Percentiles rank a stretch among this genome's conserved stretches.
Evolutionary conservation across 768 basidiomycete species (phyloP).

Genomic region (Phaeotremella skinneri): DNA sequence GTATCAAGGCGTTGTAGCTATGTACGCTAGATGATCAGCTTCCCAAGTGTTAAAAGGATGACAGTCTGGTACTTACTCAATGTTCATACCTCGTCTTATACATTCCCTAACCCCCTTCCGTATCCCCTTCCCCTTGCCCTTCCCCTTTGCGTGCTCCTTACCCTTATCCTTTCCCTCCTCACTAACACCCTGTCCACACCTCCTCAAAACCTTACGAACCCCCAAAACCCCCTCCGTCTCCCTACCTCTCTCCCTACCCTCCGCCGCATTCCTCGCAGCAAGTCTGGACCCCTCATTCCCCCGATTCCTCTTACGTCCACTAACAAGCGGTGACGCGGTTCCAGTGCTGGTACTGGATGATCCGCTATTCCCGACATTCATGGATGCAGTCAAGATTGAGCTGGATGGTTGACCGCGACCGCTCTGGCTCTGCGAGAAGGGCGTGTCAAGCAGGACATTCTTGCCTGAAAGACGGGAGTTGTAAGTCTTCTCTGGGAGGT

Average conservation of each 20-base stretch:
- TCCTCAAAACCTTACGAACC: slow-evolving; percentile 27
- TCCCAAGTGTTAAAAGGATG: not conserved
- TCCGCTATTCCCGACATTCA: not conserved
- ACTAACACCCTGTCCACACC: slow-evolving; percentile 15
- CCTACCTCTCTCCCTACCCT: slow-evolving; percentile 8
- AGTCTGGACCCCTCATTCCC: slow-evolving; percentile 21
- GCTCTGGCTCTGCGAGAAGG: not conserved
- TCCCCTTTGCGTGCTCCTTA: no score
- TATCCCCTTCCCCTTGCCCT: slow-evolving; percentile 5
- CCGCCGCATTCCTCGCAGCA: slow-evolving; percentile 13
- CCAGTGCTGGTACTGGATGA: not conserved
- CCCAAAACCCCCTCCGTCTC: slow-evolving; percentile 20
- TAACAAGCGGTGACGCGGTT: slow-evolving; percentile 20
- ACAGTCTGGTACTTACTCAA: slow-evolving; percentile 16
- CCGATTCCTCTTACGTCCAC: slow-evolving; percentile 33
- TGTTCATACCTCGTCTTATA: slow-evolving; percentile 17
- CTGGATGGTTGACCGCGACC: not conserved
- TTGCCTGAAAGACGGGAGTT: slow-evolving; percentile 36
- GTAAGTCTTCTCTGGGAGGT: slow-evolving; percentile 28
- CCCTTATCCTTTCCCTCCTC: not conserved
- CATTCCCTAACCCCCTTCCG: slow-evolving; percentile 5
- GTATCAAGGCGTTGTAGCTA: slow-evolving; percentile 39
- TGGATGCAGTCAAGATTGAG: slow-evolving; percentile 1
- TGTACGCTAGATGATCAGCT: not conserved
- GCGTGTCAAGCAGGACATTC: slow-evolving; percentile 24